Evolutionary conservation across 805 yeast genomes (phyloP).

Genomic region (Nakazawaea laoshanensis): DNA sequence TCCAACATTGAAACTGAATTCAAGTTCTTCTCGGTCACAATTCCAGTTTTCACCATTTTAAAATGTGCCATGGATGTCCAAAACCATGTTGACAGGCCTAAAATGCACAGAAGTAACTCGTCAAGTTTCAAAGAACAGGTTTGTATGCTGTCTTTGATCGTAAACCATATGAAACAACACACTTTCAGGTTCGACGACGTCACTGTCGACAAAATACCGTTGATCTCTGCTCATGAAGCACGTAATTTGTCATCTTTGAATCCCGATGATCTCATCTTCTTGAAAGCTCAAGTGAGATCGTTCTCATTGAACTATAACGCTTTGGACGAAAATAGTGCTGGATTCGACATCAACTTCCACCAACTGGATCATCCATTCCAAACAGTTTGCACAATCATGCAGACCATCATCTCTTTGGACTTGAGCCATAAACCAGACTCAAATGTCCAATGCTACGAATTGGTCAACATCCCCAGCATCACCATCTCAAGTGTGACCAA

Average conservation of each 20-base stretch:
- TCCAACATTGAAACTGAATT: constrained; percentile 10
- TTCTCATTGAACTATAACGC: constrained; percentile 13
- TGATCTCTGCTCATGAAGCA: constrained; percentile 13
- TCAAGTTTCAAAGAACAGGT: constrained; percentile 9
- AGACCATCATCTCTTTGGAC: constrained; percentile 21
- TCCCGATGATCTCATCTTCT: constrained; percentile 11
- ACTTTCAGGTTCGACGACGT: constrained; percentile 16
- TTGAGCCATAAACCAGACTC: constrained; percentile 13
- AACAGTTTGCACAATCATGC: constrained; percentile 27
- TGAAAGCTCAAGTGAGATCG: constrained; percentile 13
- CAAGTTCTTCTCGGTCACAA: constrained; percentile 10
- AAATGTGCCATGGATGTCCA: neutral
- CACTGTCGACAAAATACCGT: constrained; percentile 18
- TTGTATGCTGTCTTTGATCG: constrained; percentile 13
- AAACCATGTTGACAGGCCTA: neutral
- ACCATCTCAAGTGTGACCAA: constrained; percentile 31
- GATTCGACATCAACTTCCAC: constrained; percentile 34
- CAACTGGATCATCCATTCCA: constrained; percentile 34
- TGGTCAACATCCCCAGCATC: constrained; percentile 24
- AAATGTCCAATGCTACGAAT: constrained; percentile 18
- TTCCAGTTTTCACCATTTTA: constrained; percentile 15
- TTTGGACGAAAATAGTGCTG: constrained; percentile 23
- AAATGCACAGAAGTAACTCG: neutral
- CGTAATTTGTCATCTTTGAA: constrained; percentile 2
- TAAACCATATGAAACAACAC: constrained; percentile 15